Evolutionary conservation across 2,329 filamentous ascomycete species (phyloP).

Genomic region (Venturia oleaginea): DNA sequence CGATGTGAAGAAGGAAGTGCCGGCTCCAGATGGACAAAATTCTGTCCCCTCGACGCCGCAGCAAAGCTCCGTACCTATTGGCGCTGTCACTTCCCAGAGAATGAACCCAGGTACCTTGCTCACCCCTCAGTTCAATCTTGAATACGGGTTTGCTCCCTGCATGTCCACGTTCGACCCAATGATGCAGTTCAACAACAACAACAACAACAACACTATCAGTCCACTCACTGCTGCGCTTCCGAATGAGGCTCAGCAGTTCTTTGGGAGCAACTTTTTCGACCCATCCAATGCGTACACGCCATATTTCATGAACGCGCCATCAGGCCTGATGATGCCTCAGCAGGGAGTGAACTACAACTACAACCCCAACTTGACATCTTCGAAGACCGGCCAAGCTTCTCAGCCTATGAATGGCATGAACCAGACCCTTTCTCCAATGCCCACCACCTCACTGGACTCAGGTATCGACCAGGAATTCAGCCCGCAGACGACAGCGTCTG

Average conservation of each 20-base stretch:
- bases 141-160: neutral
- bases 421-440: conserved; percentile 7
- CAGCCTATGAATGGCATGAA: conserved; percentile 9
- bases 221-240: conserved; percentile 4
- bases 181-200: neutral
- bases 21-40: neutral
- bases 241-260: conserved; percentile 9
- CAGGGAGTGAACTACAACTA: conserved; percentile 6
- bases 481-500: neutral
- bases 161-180: conserved; percentile 11
- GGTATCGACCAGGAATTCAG: neutral
- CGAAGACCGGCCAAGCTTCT: neutral
- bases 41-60: neutral
- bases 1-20: neutral
- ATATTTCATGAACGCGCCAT: conserved; percentile 6
- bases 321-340: conserved; percentile 1
- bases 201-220: neutral
- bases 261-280: conserved; percentile 8
- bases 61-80: neutral
- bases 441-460: neutral
- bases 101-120: neutral
- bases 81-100: neutral
- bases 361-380: neutral
- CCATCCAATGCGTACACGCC: neutral
- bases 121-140: conserved; percentile 1